Conservation (phyloP, 257 asterid species). For the Linaria vulgaris region DNA sequence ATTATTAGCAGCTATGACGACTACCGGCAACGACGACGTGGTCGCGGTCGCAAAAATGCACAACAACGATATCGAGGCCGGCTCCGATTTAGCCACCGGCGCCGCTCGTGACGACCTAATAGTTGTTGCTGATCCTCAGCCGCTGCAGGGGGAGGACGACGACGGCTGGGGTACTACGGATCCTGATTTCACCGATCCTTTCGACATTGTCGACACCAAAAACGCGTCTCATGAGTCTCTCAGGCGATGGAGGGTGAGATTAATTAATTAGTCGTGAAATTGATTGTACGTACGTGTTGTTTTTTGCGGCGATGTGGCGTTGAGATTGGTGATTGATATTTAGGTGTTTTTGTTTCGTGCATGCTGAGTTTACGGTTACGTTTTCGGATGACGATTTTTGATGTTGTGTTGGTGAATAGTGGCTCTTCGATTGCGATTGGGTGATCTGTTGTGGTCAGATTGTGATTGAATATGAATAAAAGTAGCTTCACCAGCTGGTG, state of each 20-base stretch:
- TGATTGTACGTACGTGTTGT: too few relatives aligned
- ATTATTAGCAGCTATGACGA: slow-evolving; percentile 23
- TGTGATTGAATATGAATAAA: background rate
- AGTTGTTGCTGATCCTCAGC: slow-evolving; percentile 36
- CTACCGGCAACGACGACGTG: slow-evolving; percentile 6
- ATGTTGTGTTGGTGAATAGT: background rate
- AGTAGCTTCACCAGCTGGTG: background rate
- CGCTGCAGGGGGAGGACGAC: slow-evolving; percentile 20
- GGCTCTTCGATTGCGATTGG: background rate
- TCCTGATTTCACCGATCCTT: slow-evolving; percentile 64
- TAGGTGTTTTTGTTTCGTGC: background rate
- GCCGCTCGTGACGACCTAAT: slow-evolving; percentile 29
- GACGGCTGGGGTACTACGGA: slow-evolving; percentile 34
- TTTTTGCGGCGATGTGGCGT: too few relatives aligned
- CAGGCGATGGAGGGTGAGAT: slow-evolving; percentile 87
- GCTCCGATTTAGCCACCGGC: slow-evolving; percentile 28
- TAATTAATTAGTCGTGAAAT: background rate
- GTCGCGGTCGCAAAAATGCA: slow-evolving; percentile 20
- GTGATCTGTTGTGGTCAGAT: background rate
- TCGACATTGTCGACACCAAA: slow-evolving; percentile 74
- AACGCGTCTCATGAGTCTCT: slow-evolving; percentile 69
- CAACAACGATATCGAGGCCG: slow-evolving; percentile 16
- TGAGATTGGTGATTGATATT: background rate
- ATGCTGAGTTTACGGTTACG: background rate
- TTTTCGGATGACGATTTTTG: background rate